Evolutionary conservation across 345 rosid species (phyloP).

Genomic region (Mallotus nudiflorus): DNA sequence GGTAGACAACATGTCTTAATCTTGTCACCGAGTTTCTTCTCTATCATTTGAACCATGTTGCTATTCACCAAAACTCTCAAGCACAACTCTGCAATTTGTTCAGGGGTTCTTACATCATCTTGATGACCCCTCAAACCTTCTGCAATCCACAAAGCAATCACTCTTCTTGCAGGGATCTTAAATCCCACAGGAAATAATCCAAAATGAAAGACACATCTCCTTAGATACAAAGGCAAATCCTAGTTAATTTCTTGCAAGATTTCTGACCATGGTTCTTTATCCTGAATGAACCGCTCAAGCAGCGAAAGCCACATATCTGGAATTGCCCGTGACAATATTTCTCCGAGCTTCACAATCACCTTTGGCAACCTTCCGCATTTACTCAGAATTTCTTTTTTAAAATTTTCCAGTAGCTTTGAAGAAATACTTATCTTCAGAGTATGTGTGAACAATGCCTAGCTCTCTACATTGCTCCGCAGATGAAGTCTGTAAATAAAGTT

Average conservation of each 20-base stretch:
- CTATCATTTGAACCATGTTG: constrained; percentile 8
- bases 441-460: constrained; percentile 19
- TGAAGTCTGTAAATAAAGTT: not conserved
- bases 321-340: constrained; percentile 3
- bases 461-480: constrained; percentile 14
- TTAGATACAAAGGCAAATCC: constrained; percentile 22
- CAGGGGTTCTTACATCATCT: constrained; percentile 13
- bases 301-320: constrained; percentile 11
- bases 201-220: constrained; percentile 8
- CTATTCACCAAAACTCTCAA: constrained; percentile 12
- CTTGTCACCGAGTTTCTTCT: not conserved
- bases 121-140: constrained; percentile 12
- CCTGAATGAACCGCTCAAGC: constrained; percentile 3
- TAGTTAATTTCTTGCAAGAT: constrained; percentile 17
- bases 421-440: constrained; percentile 10
- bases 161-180: constrained; percentile 13
- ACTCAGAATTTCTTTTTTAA: constrained; percentile 19
- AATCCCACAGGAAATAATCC: constrained; percentile 25
- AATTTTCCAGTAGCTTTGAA: not conserved
- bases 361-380: constrained; percentile 16
- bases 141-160: constrained; percentile 1
- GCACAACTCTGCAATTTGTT: constrained; percentile 20
- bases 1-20: constrained; percentile 13
- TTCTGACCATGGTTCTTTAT: constrained; percentile 2
- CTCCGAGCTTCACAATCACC: constrained; percentile 12